Base-by-base conservation (phyloP, 176 grass and related monocot genomes). In the Eleusine indica region DNA sequence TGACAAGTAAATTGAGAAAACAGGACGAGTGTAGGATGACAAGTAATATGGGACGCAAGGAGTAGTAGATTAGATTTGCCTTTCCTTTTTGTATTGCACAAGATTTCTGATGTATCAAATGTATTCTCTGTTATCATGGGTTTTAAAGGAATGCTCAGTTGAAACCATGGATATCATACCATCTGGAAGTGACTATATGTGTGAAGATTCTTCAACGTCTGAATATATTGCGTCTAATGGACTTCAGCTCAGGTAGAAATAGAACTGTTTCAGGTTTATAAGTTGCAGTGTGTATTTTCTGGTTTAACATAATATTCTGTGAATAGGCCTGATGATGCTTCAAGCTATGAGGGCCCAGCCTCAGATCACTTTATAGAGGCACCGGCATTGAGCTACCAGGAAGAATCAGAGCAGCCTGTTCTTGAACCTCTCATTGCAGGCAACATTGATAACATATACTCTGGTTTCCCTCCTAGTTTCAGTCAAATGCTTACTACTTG, bases 161-260 rank as follows among this genome's bases (percentile, higher is more conserved):
- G 64, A 73, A 46, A 87, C 62, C 56, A 75, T 86, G 84, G 80
- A 89, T 78, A 91, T 79, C 58, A 68, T 75, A 75, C 77, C 83
- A 73, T 81, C 68, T 76, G 82, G 87, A 87, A 85, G 73, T 52
- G 71, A 88, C 52, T 77, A 79, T 54, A 39, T 78, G 37, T 73
- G 78, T 87, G 87, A 87, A 76, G 83, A 87, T 91, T 91, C 89
- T 48, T 73, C 87, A 65, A 47, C 37, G 39, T 89, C 92, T 85
- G 84, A 89, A 85, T 85, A 87, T 76, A 73, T 91, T 82, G 70
- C 82, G 78, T 89, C 84, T n/a, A 85, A 82, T 87, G 87, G 79
- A 82, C 78, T 80, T 85, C 81, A 79, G 32, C 42, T 70, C 68
- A 89, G 87, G 92, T 94, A 85, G 57, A 30, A 7, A 29, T 88